phyloP scores from a whole-genome alignment of 1,284 basidiomycete species.

The Trichosporon asahii region DNA sequence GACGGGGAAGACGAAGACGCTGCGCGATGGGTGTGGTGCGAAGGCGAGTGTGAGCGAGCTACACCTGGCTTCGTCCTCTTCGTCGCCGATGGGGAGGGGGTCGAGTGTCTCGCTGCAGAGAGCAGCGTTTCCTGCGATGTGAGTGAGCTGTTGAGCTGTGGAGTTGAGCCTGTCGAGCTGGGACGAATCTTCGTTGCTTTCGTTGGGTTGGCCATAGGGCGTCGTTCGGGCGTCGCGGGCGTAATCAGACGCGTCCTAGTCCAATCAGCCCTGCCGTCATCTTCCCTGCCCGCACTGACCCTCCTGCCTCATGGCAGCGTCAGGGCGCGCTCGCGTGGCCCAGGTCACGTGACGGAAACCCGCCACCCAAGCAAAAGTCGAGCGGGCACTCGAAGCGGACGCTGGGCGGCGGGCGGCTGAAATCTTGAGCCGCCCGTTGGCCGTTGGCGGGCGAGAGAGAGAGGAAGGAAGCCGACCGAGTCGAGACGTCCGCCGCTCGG shows the following conservation, averaged over 20 bases:
- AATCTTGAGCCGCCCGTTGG: conserved; percentile 6
- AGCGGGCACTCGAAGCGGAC: not conserved
- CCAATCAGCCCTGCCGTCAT: conserved; percentile 4
- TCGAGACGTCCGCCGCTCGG: not conserved
- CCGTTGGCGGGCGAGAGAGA: not conserved
- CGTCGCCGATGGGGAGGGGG: too few relatives aligned
- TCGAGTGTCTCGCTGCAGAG: not conserved
- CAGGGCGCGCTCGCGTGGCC: not conserved
- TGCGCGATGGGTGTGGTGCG: too few relatives aligned
- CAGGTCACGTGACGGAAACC: not conserved
- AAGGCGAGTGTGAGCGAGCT: not conserved
- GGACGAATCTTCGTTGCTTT: not conserved
- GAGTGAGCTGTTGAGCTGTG: not conserved
- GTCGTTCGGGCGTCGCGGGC: conserved; percentile 3
- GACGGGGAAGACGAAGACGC: not conserved
- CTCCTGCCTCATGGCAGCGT: not conserved
- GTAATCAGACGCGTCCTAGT: not conserved
- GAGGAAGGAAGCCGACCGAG: not conserved
- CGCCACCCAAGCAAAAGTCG: not conserved
- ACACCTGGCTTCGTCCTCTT: too few relatives aligned
- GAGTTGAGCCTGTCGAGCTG: not conserved
- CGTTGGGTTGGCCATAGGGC: not conserved
- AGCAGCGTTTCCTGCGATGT: not conserved
- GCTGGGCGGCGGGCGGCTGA: not conserved
- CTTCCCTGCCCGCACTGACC: not conserved